Evolutionary conservation across 441 rosid genomes (phyloP).

Genomic region (Eruca vesicaria): DNA sequence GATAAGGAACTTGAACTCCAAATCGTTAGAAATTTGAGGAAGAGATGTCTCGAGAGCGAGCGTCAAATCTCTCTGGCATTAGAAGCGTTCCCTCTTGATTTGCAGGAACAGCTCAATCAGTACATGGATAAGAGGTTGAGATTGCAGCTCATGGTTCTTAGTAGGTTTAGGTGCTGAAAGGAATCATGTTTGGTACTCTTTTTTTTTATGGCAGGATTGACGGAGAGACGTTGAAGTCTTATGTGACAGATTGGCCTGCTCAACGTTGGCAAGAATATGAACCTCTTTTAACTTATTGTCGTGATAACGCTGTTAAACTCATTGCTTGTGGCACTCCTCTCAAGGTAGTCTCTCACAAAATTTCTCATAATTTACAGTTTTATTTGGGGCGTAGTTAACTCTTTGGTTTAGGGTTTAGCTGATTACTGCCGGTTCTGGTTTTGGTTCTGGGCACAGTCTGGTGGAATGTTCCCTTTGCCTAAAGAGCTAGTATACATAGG

Average conservation of each 20-base stretch:
- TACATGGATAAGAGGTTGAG: conserved; percentile 64
- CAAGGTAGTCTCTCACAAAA: conserved; percentile 43
- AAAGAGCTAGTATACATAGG: no score
- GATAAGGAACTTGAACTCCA: conserved; percentile 79
- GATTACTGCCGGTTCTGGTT: neutral
- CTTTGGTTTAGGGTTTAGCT: neutral
- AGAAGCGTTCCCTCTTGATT: conserved; percentile 76
- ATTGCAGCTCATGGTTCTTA: neutral
- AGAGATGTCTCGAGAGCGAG: conserved; percentile 57
- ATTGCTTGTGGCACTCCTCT: conserved; percentile 93
- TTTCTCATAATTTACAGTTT: neutral
- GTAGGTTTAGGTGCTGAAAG: neutral
- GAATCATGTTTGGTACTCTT: neutral
- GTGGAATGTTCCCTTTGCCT: no score
- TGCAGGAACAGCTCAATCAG: conserved; percentile 68
- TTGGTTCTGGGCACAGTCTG: no score
- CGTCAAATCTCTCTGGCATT: conserved; percentile 62
- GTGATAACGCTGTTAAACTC: conserved; percentile 64
- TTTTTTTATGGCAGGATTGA: conserved; percentile 63
- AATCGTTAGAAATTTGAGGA: conserved; percentile 60
- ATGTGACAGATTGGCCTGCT: conserved; percentile 64
- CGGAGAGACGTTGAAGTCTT: conserved; percentile 68
- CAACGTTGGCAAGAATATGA: conserved; percentile 84
- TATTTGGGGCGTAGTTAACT: neutral
- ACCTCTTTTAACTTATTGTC: conserved; percentile 77